phyloP scores from a whole-genome alignment of 139 green algal species.

The Auxenochlorella pyrenoidosa region DNA sequence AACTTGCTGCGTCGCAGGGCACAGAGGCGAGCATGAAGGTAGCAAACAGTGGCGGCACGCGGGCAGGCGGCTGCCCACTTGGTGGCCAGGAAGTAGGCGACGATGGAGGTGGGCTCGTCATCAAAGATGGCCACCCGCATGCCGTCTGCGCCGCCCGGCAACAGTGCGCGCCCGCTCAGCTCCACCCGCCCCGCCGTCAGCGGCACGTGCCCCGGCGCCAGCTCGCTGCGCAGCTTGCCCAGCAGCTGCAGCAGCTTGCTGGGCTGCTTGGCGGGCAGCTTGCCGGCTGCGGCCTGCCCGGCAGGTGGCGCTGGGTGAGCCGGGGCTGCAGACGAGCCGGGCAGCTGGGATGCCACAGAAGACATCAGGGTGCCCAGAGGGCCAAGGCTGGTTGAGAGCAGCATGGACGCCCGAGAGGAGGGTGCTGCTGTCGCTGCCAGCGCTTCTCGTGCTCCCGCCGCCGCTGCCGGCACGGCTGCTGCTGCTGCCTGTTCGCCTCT shows the following conservation, averaged over 20 bases:
- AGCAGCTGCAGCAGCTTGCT: constrained; percentile 33
- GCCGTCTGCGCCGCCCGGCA: constrained; percentile 64
- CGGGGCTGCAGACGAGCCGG: neutral
- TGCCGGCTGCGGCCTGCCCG: too few species aligned
- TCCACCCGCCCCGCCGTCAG: constrained; percentile 32
- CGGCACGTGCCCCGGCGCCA: neutral
- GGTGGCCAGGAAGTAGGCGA: constrained; percentile 83
- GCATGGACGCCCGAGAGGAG: neutral
- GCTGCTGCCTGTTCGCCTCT: neutral
- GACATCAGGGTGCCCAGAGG: neutral
- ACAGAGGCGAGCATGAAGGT: too few species aligned
- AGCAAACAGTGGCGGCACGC: too few species aligned
- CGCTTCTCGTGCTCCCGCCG: neutral
- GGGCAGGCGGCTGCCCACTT: constrained; percentile 1
- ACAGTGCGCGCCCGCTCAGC: constrained; percentile 64
- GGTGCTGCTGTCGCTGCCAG: neutral
- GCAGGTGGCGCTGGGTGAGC: neutral
- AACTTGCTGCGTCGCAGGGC: too few species aligned
- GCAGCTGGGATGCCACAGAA: neutral
- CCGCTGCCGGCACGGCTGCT: neutral
- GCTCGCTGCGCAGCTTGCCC: constrained; percentile 29
- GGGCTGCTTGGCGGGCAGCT: neutral
- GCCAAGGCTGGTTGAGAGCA: neutral
- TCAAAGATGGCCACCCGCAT: constrained; percentile 73
- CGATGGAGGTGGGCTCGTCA: constrained; percentile 82